phyloP scores from a whole-genome alignment of 2,329 filamentous ascomycete genomes.

The Hymenoscyphus infarciens region DNA sequence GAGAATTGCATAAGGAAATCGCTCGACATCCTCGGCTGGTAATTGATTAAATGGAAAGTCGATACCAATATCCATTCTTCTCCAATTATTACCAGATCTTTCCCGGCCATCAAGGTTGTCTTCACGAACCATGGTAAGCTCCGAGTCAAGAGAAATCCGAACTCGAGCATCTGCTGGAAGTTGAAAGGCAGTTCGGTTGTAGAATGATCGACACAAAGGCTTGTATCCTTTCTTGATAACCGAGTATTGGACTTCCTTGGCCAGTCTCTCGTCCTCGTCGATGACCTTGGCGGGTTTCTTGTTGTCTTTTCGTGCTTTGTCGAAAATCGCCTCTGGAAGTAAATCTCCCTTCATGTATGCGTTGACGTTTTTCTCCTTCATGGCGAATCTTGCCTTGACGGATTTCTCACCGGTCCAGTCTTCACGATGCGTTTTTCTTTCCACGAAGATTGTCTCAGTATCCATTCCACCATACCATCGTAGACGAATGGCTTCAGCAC shows the following conservation, averaged over 20 bases:
- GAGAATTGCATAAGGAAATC: constrained; percentile 92
- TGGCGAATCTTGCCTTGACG: constrained; percentile 90
- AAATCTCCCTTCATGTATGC: constrained; percentile 80
- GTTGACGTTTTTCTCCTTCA: constrained; percentile 98
- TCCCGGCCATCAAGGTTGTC: constrained; percentile 83
- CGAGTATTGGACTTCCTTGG: constrained; percentile 90
- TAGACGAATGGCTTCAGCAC: constrained; percentile 91
- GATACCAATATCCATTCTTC: constrained; percentile 94
- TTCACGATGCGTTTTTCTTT: constrained; percentile 96
- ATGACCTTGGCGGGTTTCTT: constrained; percentile 94
- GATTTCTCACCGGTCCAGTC: constrained; percentile 99
- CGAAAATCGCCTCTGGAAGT: constrained; percentile 84
- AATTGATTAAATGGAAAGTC: constrained; percentile 92
- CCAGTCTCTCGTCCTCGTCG: constrained; percentile 83
- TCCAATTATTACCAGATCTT: constrained; percentile 85
- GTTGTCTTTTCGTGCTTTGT: constrained; percentile 91
- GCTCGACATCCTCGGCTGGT: constrained; percentile 76
- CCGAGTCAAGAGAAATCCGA: constrained; percentile 93
- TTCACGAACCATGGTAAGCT: constrained; percentile 90
- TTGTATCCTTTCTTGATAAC: constrained; percentile 81
- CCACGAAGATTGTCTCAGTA: constrained; percentile 90
- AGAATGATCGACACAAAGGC: constrained; percentile 92
- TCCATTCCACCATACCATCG: constrained; percentile 98
- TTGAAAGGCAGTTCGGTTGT: constrained; percentile 97
- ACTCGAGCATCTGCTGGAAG: constrained; percentile 93